Evolutionary conservation across 495 filamentous ascomycete species (phyloP), one percentile per base, ranked within the genome.

Genomic region (Penicillium arizonense): DNA sequence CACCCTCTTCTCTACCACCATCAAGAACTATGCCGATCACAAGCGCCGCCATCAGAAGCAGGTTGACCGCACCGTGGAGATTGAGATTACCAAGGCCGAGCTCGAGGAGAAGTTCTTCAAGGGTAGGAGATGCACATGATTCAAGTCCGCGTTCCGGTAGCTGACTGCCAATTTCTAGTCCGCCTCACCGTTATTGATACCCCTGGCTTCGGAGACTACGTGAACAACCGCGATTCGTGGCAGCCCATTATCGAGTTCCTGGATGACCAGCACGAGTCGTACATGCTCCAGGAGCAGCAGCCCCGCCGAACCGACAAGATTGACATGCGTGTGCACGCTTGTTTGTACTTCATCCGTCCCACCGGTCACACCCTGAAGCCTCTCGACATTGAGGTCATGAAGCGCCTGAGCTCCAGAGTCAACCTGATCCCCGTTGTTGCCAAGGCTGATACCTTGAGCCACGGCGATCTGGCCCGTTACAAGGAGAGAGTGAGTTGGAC

Each of bases 71-170:
- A 98, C 94, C 9, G 94, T 98, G 49, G 94, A 98, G 79, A 98
- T 98, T 65, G 94, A 97, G 72, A 98, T 98, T 68, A 98, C 94
- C 70, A 98, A 98, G 82, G 94, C 94, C 44, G 94, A 98, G 79
- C 76, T 98, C 53, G 94, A 98, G 78, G 94, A 98, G 85, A 98
- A 98, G 82, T 98, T 98, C 82, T 98, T 98, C 86, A 98, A 98
- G 82, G 93, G 93, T 97, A 81, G 50, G 54, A 47, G 30, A 16
- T 37, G 24, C 44, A 26, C 30, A 21, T 5, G 26, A 16, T 16
- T 44, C 32, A 39, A 42, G 23, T 24, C 16, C 35, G 30, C 42
- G 38, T 38, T 35, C 35, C 16, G 24, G 13, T 35, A 51, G 34
- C 55, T 62, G 60, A 63, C 61, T 41, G n/a, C 33, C 43, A 36